Percentiles rank a stretch among this genome's conserved stretches.
Conservation (phyloP, 2,329 filamentous ascomycete genomes). For the Xenoacremonium recifei region DNA sequence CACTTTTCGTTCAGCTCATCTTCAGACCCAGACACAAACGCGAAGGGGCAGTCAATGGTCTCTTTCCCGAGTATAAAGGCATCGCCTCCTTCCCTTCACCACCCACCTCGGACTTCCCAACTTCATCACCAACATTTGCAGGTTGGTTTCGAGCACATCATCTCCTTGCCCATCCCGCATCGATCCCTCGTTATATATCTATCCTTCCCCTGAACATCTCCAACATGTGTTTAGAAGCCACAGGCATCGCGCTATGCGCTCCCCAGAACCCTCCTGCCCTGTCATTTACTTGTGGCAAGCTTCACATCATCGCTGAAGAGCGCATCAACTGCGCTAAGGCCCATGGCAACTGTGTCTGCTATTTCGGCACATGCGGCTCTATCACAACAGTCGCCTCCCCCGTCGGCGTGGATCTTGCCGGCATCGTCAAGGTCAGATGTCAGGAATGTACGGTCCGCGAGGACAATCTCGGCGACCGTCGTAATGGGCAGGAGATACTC, state of each 20-base stretch:
- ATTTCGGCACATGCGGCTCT: conserved; percentile 22
- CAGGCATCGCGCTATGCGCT: conserved; percentile 23
- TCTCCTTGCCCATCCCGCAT: too few relatives aligned
- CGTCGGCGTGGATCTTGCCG: conserved; percentile 4
- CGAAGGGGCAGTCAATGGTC: too few relatives aligned
- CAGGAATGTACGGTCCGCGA: conserved; percentile 14
- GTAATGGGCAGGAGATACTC: conserved; percentile 8
- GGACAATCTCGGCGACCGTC: conserved; percentile 12
- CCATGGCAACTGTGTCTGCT: conserved; percentile 17
- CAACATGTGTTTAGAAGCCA: conserved; percentile 22
- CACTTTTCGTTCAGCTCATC: too few relatives aligned
- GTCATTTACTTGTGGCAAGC: conserved; percentile 19
- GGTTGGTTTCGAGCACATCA: too few relatives aligned
- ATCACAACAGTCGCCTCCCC: conserved; percentile 3
- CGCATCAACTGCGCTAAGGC: conserved; percentile 14
- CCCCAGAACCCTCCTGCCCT: conserved; percentile 1
- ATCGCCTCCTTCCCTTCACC: too few relatives aligned
- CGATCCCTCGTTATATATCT: neutral
- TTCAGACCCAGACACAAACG: too few relatives aligned
- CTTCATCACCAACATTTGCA: too few relatives aligned
- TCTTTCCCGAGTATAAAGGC: too few relatives aligned
- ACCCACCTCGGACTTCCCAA: too few relatives aligned
- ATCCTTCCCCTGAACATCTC: neutral
- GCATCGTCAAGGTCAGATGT: conserved; percentile 13
- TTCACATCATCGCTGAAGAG: conserved; percentile 20